phyloP scores from a whole-genome alignment of 192 early-diverging fungal genomes.

The Mortierella antarctica region DNA sequence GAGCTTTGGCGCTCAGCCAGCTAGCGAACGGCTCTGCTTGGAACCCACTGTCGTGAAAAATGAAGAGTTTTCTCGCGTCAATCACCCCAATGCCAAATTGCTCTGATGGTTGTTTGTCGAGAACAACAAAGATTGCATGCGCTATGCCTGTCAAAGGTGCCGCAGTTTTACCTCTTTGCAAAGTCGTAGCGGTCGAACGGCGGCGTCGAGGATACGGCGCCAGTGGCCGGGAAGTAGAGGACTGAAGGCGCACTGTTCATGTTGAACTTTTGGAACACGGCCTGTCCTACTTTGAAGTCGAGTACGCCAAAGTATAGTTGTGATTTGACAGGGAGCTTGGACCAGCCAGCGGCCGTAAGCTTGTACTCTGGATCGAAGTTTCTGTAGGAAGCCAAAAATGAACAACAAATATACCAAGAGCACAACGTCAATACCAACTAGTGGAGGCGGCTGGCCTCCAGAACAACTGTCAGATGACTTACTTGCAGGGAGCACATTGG shows the following conservation, averaged over 20 bases:
- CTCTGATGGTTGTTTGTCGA: neutral
- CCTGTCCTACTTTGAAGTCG: slow-evolving; percentile 73
- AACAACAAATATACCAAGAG: neutral
- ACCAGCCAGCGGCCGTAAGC: slow-evolving; percentile 68
- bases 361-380: slow-evolving; percentile 76
- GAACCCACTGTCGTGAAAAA: slow-evolving; percentile 61
- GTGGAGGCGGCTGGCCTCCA: neutral
- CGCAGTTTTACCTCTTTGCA: slow-evolving; percentile 55
- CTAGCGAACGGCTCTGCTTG: slow-evolving; percentile 71
- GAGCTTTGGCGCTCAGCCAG: slow-evolving; percentile 60
- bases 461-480: slow-evolving; percentile 6
- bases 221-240: slow-evolving; percentile 71
- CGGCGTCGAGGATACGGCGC: neutral
- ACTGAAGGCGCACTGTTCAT: slow-evolving; percentile 70
- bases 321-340: slow-evolving; percentile 39
- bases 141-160: neutral
- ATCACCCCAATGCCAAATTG: neutral
- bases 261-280: slow-evolving; percentile 71
- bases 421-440: neutral
- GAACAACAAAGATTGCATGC: neutral
- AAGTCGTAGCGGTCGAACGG: slow-evolving; percentile 71
- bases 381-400: slow-evolving; percentile 37
- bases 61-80: neutral
- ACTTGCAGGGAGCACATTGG: slow-evolving; percentile 82
- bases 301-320: slow-evolving; percentile 72